Conservation (phyloP, 495 filamentous ascomycete species). For the Pyrenopolyporus hunteri region DNA sequence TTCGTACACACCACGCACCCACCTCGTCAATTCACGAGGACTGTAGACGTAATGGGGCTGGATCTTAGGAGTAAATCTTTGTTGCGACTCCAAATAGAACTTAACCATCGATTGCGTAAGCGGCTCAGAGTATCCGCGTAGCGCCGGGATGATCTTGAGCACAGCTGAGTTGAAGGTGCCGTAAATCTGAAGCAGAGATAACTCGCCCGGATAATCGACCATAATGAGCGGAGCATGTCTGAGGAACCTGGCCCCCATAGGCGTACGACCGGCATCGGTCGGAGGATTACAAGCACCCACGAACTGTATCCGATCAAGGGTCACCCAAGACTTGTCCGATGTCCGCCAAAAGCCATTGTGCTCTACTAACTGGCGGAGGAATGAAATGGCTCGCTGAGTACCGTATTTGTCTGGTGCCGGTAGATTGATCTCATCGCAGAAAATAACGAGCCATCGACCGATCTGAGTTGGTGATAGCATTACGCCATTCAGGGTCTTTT, state of each 20-base stretch:
- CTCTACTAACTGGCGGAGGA: conserved; percentile 94
- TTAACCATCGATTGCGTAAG: conserved; percentile 98
- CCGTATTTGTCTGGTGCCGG: conserved; percentile 98
- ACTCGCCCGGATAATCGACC: conserved; percentile 98
- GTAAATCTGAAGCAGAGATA: conserved; percentile 94
- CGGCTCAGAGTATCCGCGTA: conserved; percentile 92
- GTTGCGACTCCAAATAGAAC: conserved; percentile 92
- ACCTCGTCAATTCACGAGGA: conserved; percentile 94
- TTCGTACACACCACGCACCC: conserved; percentile 97
- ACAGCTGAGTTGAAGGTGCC: conserved; percentile 97
- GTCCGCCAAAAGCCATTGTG: conserved; percentile 99
- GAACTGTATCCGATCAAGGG: conserved; percentile 96
- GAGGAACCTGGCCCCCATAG: conserved; percentile 91
- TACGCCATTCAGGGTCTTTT: conserved; percentile 95
- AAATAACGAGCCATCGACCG: conserved; percentile 95
- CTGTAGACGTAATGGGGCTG: conserved; percentile 99
- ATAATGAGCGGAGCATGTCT: conserved; percentile 95
- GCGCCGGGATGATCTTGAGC: conserved; percentile 91
- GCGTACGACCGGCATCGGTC: conserved; percentile 95
- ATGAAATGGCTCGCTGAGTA: conserved; percentile 95
- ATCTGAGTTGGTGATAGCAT: conserved; percentile 96
- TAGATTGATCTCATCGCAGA: conserved; percentile 99
- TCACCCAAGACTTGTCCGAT: conserved; percentile 96
- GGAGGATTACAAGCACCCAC: conserved; percentile 98
- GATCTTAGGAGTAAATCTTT: conserved; percentile 91